These are phyloP conservation scores for Aspergillus sp. DNA, from an alignment of 2,329 filamentous ascomycete genomes.

Conservation along the genomic window DNA sequence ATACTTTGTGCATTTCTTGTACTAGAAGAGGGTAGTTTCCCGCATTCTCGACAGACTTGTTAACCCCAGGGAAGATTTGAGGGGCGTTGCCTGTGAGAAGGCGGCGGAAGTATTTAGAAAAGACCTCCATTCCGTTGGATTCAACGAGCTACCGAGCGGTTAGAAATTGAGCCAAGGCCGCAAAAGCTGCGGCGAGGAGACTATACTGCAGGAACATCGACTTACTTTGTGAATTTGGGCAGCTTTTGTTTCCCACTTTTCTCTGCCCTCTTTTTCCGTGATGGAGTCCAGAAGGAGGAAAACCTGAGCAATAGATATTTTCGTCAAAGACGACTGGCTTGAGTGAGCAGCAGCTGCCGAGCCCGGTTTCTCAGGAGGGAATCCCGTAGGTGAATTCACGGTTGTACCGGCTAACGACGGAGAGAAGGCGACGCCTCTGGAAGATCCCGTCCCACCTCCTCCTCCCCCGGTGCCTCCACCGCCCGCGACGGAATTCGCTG, in stretches of 20 bases:
- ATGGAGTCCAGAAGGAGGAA: constrained; percentile 91
- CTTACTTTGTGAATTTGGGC: constrained; percentile 88
- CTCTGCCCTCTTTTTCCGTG: constrained; percentile 86
- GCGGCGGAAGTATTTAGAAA: constrained; percentile 90
- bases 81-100: constrained; percentile 85
- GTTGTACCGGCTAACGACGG: constrained; percentile 55
- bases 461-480: constrained; percentile 47
- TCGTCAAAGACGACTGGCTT: constrained; percentile 65
- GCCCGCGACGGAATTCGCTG: constrained; percentile 49
- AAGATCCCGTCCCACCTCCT: constrained; percentile 51
- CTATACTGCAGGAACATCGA: constrained; percentile 15
- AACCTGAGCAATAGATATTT: constrained; percentile 92
- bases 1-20: constrained; percentile 80
- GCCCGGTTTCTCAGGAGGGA: constrained; percentile 44
- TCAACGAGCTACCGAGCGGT: constrained; percentile 67
- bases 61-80: constrained; percentile 80
- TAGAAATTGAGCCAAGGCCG: not conserved
- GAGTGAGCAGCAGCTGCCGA: constrained; percentile 40
- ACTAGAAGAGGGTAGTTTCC: constrained; percentile 80
- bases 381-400: constrained; percentile 49
- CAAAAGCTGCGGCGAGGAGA: not conserved
- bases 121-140: constrained; percentile 99
- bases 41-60: constrained; percentile 66
- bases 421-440: constrained; percentile 56
- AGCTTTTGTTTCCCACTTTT: constrained; percentile 87